Conservation (phyloP, 139 green algal genomes). For the Chlamydomonas sp. region DNA sequence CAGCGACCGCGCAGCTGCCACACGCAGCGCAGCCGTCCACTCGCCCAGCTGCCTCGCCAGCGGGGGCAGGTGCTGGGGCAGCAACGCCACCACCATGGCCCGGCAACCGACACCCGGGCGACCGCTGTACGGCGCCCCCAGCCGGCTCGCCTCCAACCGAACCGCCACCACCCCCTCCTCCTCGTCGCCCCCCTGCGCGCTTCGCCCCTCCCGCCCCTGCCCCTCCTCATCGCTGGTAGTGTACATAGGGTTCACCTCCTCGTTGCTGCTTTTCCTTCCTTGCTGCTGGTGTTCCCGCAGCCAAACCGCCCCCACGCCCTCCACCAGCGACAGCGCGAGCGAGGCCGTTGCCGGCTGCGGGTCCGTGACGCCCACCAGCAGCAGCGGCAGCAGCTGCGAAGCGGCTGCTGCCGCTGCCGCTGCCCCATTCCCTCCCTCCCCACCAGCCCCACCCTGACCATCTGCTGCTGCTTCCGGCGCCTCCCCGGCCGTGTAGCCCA, state of each 20-base stretch:
- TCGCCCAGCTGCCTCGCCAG: constrained; percentile 54
- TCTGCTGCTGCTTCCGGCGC: constrained; percentile 13
- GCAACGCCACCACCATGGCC: constrained; percentile 47
- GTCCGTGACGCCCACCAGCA: constrained; percentile 78
- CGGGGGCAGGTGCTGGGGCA: constrained; percentile 67
- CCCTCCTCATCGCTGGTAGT: background rate
- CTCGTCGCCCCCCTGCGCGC: background rate
- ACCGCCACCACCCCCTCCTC: background rate
- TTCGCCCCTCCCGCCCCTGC: background rate
- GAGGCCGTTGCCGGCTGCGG: constrained; percentile 26
- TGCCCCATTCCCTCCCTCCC: background rate
- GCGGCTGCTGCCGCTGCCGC: background rate
- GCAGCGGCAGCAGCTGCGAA: constrained; percentile 64
- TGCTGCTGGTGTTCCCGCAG: background rate
- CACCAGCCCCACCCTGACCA: too few species aligned
- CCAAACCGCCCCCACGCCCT: constrained; percentile 45
- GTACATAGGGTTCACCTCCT: background rate
- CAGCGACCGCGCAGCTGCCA: constrained; percentile 57
- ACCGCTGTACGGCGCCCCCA: constrained; percentile 43
- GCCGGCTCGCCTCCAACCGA: constrained; percentile 30
- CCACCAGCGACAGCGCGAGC: constrained; percentile 40
- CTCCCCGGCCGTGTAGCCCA: constrained; percentile 41
- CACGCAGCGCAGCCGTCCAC: constrained; percentile 64
- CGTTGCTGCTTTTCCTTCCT: background rate
- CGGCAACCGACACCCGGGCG: constrained; percentile 42